A percentile compares a stretch with the other conserved stretches of the same genome.
Evolutionary conservation across 1,284 basidiomycete genomes (phyloP).

Genomic region (Apiotrichum gamsii): DNA sequence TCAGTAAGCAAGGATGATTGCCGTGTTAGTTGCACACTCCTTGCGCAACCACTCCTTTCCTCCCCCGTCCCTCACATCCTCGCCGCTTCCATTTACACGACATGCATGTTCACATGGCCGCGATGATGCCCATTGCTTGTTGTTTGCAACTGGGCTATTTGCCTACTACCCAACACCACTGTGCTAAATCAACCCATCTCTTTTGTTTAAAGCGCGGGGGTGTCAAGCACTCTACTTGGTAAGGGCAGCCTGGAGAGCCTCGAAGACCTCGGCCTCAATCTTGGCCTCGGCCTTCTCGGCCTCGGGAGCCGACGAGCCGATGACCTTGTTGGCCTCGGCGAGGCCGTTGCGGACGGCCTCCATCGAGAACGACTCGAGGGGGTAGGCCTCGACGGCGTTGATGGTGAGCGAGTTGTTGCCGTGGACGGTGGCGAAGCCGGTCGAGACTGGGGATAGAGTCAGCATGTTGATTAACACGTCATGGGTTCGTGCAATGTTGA

Average conservation of each 20-base stretch:
- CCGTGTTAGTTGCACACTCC: too few species aligned
- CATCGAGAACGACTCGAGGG: slow-evolving; percentile 66
- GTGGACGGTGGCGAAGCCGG: slow-evolving; percentile 96
- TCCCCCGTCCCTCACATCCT: too few species aligned
- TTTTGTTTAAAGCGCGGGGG: neutral
- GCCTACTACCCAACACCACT: neutral
- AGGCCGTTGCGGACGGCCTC: slow-evolving; percentile 75
- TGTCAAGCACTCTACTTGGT: slow-evolving; percentile 31
- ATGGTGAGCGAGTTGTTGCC: slow-evolving; percentile 95
- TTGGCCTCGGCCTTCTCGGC: slow-evolving; percentile 90
- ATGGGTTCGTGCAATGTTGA: too few species aligned
- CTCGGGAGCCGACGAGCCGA: slow-evolving; percentile 76
- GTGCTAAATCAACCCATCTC: neutral
- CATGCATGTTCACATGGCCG: too few species aligned
- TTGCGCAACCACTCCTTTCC: too few species aligned
- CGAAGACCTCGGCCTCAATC: slow-evolving; percentile 94
- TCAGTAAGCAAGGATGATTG: too few species aligned
- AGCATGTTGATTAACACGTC: too few species aligned
- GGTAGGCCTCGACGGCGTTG: slow-evolving; percentile 94
- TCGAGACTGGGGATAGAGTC: slow-evolving; percentile 70
- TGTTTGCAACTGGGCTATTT: neutral
- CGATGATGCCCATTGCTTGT: too few species aligned
- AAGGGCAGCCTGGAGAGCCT: slow-evolving; percentile 79
- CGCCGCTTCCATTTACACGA: too few species aligned
- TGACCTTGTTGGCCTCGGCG: slow-evolving; percentile 79